Conservation (phyloP, 306 rosid genomes). For the Castanopsis chinensis region DNA sequence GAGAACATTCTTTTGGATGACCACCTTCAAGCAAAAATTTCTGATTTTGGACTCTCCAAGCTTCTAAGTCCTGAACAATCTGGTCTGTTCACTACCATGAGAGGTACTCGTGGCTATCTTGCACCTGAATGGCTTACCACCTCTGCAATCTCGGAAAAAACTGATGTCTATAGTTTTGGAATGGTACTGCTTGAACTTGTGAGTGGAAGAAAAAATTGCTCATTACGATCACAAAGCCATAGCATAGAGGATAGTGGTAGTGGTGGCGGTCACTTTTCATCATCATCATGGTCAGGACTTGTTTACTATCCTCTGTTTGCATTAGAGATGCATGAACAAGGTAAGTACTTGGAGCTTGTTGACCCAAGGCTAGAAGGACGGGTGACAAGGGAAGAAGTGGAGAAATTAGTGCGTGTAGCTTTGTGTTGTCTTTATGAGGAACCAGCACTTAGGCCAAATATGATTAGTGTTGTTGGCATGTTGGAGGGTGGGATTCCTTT, state of each 20-base stretch:
- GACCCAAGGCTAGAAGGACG: conserved; percentile 74
- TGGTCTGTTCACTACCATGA: conserved; percentile 88
- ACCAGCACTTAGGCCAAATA: conserved; percentile 74
- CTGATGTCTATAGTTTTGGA: conserved; percentile 89
- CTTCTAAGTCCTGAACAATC: conserved; percentile 76
- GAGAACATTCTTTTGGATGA: conserved; percentile 87
- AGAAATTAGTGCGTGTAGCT: conserved; percentile 67
- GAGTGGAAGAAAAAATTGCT: conserved; percentile 79
- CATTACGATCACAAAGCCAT: conserved; percentile 50
- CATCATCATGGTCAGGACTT: conserved; percentile 47
- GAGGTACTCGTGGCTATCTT: conserved; percentile 93
- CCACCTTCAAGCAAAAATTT: conserved; percentile 71
- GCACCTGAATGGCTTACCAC: conserved; percentile 97
- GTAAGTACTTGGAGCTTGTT: conserved; percentile 69
- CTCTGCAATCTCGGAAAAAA: conserved; percentile 78
- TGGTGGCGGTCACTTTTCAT: conserved; percentile 47
- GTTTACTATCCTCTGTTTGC: conserved; percentile 81
- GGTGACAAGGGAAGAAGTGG: conserved; percentile 59
- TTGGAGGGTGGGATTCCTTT: conserved; percentile 74
- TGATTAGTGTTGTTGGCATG: conserved; percentile 73
- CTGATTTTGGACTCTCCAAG: conserved; percentile 93
- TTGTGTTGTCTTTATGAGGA: conserved; percentile 92
- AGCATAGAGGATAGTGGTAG: conserved; percentile 57
- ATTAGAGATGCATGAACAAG: conserved; percentile 84
- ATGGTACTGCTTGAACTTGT: conserved; percentile 89